These are phyloP conservation scores for Alloteropsis semialata DNA, from an alignment of 176 grass and related monocot genomes.

Conservation along the genomic window DNA sequence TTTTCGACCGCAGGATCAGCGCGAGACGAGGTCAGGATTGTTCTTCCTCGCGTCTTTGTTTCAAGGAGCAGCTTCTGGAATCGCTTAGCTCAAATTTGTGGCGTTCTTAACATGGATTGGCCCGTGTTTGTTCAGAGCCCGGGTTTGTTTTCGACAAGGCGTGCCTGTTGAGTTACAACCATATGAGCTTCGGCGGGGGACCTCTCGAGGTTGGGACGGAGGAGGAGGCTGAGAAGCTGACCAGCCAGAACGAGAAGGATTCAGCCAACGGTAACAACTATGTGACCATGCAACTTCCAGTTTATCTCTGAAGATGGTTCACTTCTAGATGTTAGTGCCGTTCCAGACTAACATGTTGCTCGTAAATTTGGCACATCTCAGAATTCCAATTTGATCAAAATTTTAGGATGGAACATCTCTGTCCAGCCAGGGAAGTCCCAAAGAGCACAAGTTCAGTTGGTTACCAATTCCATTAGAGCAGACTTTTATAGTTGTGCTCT, in stretches of 20 bases:
- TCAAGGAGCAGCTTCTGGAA: background rate
- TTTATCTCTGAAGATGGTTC: background rate
- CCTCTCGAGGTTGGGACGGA: slow-evolving; percentile 77
- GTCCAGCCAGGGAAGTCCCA: background rate
- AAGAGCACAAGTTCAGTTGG: background rate
- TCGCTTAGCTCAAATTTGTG: background rate
- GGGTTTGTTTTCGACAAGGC: slow-evolving; percentile 80
- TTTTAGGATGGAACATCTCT: background rate
- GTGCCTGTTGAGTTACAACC: slow-evolving; percentile 62
- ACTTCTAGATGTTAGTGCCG: background rate
- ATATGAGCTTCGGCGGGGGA: slow-evolving; percentile 77
- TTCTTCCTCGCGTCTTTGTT: background rate
- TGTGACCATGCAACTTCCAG: background rate
- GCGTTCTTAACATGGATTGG: background rate
- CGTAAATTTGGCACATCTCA: background rate
- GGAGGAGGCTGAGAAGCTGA: slow-evolving; percentile 82
- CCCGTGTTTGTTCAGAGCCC: slow-evolving; percentile 37
- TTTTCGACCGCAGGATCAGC: slow-evolving; percentile 83
- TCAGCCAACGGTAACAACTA: slow-evolving; percentile 69
- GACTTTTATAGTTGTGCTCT: background rate
- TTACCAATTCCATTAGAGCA: background rate
- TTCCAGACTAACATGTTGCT: background rate
- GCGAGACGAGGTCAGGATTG: slow-evolving; percentile 65
- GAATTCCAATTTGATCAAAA: background rate
- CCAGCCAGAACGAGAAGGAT: slow-evolving; percentile 67